A percentile compares a stretch with the other conserved stretches of the same genome.
Conservation (phyloP, 2,329 filamentous ascomycete genomes). For the Davidsoniella virescens region DNA sequence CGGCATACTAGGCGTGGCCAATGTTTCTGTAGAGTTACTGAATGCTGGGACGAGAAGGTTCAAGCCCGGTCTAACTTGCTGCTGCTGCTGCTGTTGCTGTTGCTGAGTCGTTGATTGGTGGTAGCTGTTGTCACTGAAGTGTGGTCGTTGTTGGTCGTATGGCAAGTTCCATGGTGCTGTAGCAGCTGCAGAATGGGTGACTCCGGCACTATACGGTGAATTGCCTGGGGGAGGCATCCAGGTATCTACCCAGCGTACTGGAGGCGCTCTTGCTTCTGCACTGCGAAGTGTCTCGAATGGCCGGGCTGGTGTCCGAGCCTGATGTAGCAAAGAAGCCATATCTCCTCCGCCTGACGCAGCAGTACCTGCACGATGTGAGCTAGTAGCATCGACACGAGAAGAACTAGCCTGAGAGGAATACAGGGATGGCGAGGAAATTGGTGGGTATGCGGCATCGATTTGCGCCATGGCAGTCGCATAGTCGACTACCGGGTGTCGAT, state of each 20-base stretch:
- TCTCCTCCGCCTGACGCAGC: not conserved
- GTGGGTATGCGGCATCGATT: conserved; percentile 6
- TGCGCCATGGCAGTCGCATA: conserved; percentile 1
- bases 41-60: conserved; percentile 12
- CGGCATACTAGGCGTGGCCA: conserved; percentile 9
- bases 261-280: conserved; percentile 8
- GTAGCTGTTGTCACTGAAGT: no score
- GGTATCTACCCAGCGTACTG: conserved; percentile 10
- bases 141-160: no score
- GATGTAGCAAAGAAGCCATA: no score
- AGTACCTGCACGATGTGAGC: not conserved
- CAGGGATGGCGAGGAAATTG: conserved; percentile 10
- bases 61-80: conserved; percentile 4
- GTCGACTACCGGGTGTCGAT: no score
- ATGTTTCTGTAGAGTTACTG: conserved; percentile 10
- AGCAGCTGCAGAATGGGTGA: not conserved
- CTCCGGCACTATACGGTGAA: not conserved
- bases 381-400: not conserved
- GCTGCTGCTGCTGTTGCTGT: not conserved
- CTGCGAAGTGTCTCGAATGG: conserved; percentile 8
- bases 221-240: conserved; percentile 11
- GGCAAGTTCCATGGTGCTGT: no score
- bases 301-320: not conserved
- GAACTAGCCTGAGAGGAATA: conserved; percentile 9
- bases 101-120: not conserved